These are phyloP conservation scores for Dactylellina leptospora DNA, from an alignment of 2,329 filamentous ascomycete genomes.

Conservation along the genomic window DNA sequence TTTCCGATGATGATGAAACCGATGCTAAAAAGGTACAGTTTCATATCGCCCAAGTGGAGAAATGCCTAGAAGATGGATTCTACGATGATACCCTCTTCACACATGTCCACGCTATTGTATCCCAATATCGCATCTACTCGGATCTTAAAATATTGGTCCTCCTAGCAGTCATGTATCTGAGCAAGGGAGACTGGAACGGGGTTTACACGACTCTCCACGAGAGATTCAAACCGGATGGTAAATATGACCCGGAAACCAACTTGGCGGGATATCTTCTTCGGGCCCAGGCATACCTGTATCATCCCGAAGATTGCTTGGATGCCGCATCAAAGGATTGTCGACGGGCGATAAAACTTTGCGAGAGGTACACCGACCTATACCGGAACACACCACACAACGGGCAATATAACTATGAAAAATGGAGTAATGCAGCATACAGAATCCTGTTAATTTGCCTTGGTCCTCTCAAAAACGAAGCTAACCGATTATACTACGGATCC, in stretches of 20 bases:
- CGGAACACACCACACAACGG: not conserved
- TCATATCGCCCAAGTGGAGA: not conserved
- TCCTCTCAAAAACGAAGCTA: not conserved
- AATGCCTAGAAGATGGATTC: not conserved
- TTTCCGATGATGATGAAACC: slow-evolving; percentile 8
- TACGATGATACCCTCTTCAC: slow-evolving; percentile 1
- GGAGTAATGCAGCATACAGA: slow-evolving; percentile 1
- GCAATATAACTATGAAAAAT: not conserved
- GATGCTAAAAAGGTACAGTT: not conserved
- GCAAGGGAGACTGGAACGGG: not conserved
- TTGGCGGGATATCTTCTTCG: slow-evolving; percentile 7
- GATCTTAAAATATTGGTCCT: slow-evolving; percentile 1
- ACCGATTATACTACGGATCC: slow-evolving; percentile 8
- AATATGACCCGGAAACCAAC: slow-evolving; percentile 1
- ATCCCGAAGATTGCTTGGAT: not conserved
- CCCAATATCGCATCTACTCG: not conserved
- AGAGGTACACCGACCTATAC: slow-evolving; percentile 3
- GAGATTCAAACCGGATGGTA: not conserved
- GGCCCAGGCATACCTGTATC: not conserved
- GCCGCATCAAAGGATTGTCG: not conserved
- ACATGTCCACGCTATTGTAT: not conserved
- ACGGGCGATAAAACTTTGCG: slow-evolving; percentile 16
- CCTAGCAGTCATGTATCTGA: not conserved
- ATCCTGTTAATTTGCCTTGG: not conserved
- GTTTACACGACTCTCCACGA: not conserved